phyloP scores from a whole-genome alignment of 805 yeast genomes.

The Candida palmyrensis region DNA sequence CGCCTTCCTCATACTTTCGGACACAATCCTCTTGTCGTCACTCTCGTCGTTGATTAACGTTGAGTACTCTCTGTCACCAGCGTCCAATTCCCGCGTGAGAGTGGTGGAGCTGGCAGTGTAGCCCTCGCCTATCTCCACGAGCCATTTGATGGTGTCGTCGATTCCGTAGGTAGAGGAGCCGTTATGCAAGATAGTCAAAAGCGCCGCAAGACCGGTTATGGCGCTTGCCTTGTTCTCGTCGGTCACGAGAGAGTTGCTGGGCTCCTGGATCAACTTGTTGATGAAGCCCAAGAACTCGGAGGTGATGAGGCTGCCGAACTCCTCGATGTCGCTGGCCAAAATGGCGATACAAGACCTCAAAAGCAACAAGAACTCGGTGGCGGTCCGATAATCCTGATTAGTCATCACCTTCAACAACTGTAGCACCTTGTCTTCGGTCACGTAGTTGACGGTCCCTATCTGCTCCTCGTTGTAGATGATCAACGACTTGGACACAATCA shows the following conservation, averaged over 20 bases:
- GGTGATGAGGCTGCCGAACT: constrained; percentile 36
- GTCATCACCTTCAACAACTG: constrained; percentile 30
- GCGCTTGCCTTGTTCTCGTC: constrained; percentile 34
- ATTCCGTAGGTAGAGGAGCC: constrained; percentile 48
- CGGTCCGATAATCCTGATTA: constrained; percentile 28
- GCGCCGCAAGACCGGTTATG: constrained; percentile 32
- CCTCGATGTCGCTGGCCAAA: constrained; percentile 46
- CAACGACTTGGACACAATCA: constrained; percentile 40
- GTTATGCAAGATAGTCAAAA: constrained; percentile 40
- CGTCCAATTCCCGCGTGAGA: constrained; percentile 25
- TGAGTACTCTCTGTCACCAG: constrained; percentile 40
- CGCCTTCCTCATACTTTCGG: constrained; percentile 26
- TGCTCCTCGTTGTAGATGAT: constrained; percentile 29
- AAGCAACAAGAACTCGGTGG: constrained; percentile 37
- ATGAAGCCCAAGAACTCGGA: constrained; percentile 24
- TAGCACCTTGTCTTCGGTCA: constrained; percentile 31
- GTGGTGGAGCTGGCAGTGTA: constrained; percentile 24
- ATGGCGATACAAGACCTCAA: constrained; percentile 38
- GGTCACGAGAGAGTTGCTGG: constrained; percentile 28
- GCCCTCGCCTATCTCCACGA: constrained; percentile 42
- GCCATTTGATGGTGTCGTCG: constrained; percentile 39
- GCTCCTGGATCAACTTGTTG: constrained; percentile 26
- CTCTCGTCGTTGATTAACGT: constrained; percentile 31
- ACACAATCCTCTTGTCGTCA: constrained; percentile 29
- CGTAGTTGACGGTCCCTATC: constrained; percentile 30